phyloP scores from a whole-genome alignment of 345 rosid species.

The Populus davidiana region DNA sequence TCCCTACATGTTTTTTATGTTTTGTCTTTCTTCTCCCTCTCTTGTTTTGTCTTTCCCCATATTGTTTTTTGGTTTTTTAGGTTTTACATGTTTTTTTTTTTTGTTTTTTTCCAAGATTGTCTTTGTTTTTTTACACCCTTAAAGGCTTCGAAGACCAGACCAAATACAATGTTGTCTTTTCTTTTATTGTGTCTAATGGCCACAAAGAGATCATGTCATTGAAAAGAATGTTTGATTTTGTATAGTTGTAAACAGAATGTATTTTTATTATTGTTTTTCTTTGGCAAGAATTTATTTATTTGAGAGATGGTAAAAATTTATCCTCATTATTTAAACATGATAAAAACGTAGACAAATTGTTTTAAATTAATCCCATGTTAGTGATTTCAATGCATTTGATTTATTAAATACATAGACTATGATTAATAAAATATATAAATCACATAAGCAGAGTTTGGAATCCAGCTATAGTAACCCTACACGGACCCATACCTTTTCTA shows the following conservation, averaged over 20 bases:
- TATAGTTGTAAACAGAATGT: too few relatives aligned
- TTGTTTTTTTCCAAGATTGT: too few relatives aligned
- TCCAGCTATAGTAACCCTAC: slow-evolving; percentile 12
- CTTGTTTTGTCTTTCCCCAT: too few relatives aligned
- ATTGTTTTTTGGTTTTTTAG: too few relatives aligned
- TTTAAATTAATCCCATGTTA: too few relatives aligned
- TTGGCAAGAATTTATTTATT: not conserved
- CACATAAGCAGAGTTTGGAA: not conserved
- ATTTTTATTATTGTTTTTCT: not conserved
- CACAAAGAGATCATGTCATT: not conserved
- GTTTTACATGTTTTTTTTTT: too few relatives aligned
- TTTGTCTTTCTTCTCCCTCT: too few relatives aligned
- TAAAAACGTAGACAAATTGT: too few relatives aligned
- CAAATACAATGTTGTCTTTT: not conserved
- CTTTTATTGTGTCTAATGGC: not conserved
- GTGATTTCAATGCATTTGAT: not conserved
- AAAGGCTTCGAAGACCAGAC: not conserved
- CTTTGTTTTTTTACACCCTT: too few relatives aligned
- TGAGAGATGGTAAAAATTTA: not conserved
- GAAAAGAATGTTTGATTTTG: not conserved
- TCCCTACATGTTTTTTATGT: too few relatives aligned
- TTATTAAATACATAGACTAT: not conserved
- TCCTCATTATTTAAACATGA: not conserved
- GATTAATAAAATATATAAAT: not conserved
- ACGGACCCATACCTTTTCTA: slow-evolving; percentile 18